A percentile compares a stretch with the other conserved stretches of the same genome.
phyloP scores from a whole-genome alignment of 352 stramenopile genomes.

The Blastocystis hominis region DNA sequence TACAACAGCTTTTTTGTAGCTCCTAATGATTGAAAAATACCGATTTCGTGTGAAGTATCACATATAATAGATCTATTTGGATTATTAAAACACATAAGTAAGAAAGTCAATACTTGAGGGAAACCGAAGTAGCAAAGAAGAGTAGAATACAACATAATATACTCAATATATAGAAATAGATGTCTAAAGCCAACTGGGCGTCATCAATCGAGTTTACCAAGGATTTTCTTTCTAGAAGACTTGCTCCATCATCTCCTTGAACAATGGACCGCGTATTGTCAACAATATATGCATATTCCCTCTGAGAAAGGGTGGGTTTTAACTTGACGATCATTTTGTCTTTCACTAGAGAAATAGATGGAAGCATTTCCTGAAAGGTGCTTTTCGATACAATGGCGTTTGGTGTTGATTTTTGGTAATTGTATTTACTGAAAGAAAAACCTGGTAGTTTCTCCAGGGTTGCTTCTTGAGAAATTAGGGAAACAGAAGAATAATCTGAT shows the following conservation, averaged over 20 bases:
- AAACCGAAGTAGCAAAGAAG: slow-evolving; percentile 44
- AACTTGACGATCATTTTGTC: slow-evolving; percentile 16
- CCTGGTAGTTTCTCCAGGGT: slow-evolving; percentile 8
- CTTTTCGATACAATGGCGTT: neutral
- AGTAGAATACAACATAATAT: slow-evolving; percentile 20
- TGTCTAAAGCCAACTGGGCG: slow-evolving; percentile 1
- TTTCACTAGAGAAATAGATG: neutral
- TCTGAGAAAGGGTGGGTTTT: neutral
- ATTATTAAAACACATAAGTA: neutral
- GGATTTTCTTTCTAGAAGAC: neutral
- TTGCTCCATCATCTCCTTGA: neutral
- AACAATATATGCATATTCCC: slow-evolving; percentile 16
- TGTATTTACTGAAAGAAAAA: slow-evolving; percentile 54
- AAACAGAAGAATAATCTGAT: neutral
- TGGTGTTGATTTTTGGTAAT: neutral
- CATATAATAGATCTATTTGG: neutral
- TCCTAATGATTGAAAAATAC: slow-evolving; percentile 40
- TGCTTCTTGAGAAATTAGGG: neutral
- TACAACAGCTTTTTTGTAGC: neutral
- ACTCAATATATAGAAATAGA: slow-evolving; percentile 41
- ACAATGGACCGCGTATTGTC: slow-evolving; percentile 20
- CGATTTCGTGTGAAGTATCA: slow-evolving; percentile 50
- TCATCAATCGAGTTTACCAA: slow-evolving; percentile 18
- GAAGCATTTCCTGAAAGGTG: neutral
- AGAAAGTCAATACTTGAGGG: neutral